These are phyloP conservation scores for Hypoxylon sp. DNA, from an alignment of 2,329 filamentous ascomycete species.

Conservation along the genomic window DNA sequence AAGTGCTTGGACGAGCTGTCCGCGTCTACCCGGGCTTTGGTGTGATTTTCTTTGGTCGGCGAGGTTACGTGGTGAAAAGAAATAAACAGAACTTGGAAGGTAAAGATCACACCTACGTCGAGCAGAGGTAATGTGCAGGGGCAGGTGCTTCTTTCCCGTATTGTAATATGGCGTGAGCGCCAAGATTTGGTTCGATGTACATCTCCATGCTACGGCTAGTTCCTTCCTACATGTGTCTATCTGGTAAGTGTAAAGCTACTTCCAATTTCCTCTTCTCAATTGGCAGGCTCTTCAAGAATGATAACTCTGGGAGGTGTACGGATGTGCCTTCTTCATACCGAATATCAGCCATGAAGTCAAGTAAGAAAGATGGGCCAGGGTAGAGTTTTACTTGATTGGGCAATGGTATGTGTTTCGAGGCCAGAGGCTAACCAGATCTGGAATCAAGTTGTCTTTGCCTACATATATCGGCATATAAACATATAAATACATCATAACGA, in stretches of 20 bases:
- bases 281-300: not conserved
- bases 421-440: not conserved
- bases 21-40: not conserved
- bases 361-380: not conserved
- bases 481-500: no score
- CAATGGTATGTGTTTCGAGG: not conserved
- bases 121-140: not conserved
- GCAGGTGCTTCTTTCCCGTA: slow-evolving; percentile 1
- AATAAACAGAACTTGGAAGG: slow-evolving; percentile 1
- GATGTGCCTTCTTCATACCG: not conserved
- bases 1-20: slow-evolving; percentile 10
- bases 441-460: not conserved
- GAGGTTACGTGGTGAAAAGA: not conserved
- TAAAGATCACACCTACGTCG: not conserved
- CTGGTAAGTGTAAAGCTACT: not conserved
- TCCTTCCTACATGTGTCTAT: not conserved
- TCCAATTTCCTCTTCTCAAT: no score
- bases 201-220: not conserved
- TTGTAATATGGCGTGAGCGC: not conserved
- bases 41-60: not conserved
- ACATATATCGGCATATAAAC: no score
- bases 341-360: not conserved
- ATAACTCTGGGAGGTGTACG: not conserved
- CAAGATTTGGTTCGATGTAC: not conserved
- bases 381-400: not conserved